Conservation (phyloP, 2,329 filamentous ascomycete genomes). For the Elsinoe perseae region DNA sequence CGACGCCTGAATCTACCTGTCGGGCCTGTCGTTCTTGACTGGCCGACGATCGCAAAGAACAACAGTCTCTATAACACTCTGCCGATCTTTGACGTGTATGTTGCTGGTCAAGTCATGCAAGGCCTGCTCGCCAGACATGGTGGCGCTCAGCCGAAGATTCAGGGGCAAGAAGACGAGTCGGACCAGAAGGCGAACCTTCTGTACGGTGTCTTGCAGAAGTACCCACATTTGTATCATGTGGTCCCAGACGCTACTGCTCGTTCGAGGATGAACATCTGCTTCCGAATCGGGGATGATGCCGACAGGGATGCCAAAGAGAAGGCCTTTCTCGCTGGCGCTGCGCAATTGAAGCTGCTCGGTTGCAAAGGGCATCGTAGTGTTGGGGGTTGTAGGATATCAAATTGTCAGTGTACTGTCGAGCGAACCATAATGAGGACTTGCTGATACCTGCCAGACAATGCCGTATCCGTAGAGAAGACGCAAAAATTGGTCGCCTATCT, state of each 20-base stretch:
- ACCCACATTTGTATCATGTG: constrained; percentile 65
- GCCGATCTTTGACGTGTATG: constrained; percentile 88
- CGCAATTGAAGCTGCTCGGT: constrained; percentile 61
- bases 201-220: constrained; percentile 67
- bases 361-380: constrained; percentile 85
- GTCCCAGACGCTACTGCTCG: constrained; percentile 68
- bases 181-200: constrained; percentile 68
- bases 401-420: constrained; percentile 45
- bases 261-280: constrained; percentile 93
- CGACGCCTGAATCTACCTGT: constrained; percentile 68
- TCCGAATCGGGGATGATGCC: constrained; percentile 60
- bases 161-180: constrained; percentile 66
- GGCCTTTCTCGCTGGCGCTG: constrained; percentile 66
- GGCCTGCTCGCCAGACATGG: constrained; percentile 56
- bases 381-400: constrained; percentile 76
- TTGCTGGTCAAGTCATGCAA: constrained; percentile 82
- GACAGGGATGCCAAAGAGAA: constrained; percentile 60
- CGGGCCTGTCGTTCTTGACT: constrained; percentile 71
- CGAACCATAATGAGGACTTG: not conserved
- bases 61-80: constrained; percentile 95
- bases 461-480: constrained; percentile 59
- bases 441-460: constrained; percentile 52
- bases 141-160: constrained; percentile 52
- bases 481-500: constrained; percentile 51
- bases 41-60: constrained; percentile 80